phyloP scores from a whole-genome alignment of 129 eudicot species.

The Flaveria bidentis region DNA sequence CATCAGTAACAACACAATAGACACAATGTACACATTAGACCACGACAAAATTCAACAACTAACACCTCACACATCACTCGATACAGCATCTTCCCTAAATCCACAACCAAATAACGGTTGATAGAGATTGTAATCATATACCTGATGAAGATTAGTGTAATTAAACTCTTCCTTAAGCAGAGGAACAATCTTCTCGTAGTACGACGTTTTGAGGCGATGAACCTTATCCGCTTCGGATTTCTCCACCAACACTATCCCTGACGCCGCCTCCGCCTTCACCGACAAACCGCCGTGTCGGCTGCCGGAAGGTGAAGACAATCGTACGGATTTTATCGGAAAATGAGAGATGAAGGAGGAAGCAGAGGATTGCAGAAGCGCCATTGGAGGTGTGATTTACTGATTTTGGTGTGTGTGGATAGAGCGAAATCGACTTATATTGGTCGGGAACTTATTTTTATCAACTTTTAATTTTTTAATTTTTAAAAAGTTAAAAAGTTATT shows the following conservation, averaged over 20 bases:
- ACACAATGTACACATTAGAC: background rate
- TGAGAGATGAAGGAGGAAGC: conserved; percentile 64
- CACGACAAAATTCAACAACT: background rate
- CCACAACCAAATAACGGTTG: conserved; percentile 7
- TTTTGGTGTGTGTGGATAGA: conserved; percentile 24
- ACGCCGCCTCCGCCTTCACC: conserved; percentile 63
- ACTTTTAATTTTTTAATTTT: too few relatives aligned
- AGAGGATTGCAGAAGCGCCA: conserved; percentile 80
- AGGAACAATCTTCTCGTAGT: conserved; percentile 76
- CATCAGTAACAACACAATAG: conserved; percentile 2
- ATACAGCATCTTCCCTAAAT: background rate
- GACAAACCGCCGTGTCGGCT: conserved; percentile 35
- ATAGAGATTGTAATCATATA: conserved; percentile 26
- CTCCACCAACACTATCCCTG: conserved; percentile 65
- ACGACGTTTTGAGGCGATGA: conserved; percentile 61
- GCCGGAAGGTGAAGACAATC: conserved; percentile 28
- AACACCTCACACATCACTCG: conserved; percentile 1
- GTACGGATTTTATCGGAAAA: conserved; percentile 39
- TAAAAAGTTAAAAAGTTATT: too few relatives aligned
- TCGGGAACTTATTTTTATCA: too few relatives aligned
- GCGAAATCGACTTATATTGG: conserved; percentile 18
- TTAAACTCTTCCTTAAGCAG: conserved; percentile 75
- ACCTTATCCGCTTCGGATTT: conserved; percentile 70
- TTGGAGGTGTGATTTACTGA: conserved; percentile 32
- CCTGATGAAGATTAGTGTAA: conserved; percentile 88